Evolutionary conservation across 352 stramenopile genomes (phyloP).

Genomic region (Phytopythium montanum): DNA sequence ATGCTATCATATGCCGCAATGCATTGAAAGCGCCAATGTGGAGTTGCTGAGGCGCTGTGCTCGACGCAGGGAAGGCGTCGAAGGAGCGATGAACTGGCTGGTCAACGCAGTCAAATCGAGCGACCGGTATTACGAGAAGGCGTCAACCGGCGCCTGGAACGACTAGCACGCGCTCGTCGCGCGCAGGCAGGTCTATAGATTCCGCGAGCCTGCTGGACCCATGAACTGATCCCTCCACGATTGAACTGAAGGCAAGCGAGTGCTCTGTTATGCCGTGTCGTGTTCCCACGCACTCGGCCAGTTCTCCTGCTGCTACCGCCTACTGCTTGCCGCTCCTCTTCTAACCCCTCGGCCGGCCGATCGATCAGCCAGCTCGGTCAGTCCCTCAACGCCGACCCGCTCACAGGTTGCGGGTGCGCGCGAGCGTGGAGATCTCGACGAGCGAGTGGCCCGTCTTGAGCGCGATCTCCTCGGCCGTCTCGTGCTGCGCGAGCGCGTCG

Average conservation of each 20-base stretch:
- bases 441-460: slow-evolving; percentile 90
- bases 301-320: not conserved
- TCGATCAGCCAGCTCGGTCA: no score
- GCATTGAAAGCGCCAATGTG: not conserved
- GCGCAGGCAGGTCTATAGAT: not conserved
- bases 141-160: slow-evolving; percentile 12
- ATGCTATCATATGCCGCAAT: not conserved
- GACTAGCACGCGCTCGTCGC: slow-evolving; percentile 7
- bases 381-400: not conserved
- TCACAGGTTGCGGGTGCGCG: slow-evolving; percentile 69
- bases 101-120: slow-evolving; percentile 66
- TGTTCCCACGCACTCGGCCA: not conserved
- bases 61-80: slow-evolving; percentile 49
- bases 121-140: slow-evolving; percentile 62
- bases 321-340: not conserved
- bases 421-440: slow-evolving; percentile 75
- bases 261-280: not conserved
- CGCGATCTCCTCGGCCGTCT: slow-evolving; percentile 92
- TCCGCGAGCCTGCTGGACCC: not conserved
- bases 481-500: slow-evolving; percentile 92
- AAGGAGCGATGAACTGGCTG: slow-evolving; percentile 69
- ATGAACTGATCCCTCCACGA: not conserved
- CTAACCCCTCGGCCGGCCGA: not conserved
- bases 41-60: slow-evolving; percentile 1
- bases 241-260: not conserved